A percentile compares a stretch with the other conserved stretches of the same genome.
phyloP scores from a whole-genome alignment of 1,284 basidiomycete species.

The Inonotus hispidus region DNA sequence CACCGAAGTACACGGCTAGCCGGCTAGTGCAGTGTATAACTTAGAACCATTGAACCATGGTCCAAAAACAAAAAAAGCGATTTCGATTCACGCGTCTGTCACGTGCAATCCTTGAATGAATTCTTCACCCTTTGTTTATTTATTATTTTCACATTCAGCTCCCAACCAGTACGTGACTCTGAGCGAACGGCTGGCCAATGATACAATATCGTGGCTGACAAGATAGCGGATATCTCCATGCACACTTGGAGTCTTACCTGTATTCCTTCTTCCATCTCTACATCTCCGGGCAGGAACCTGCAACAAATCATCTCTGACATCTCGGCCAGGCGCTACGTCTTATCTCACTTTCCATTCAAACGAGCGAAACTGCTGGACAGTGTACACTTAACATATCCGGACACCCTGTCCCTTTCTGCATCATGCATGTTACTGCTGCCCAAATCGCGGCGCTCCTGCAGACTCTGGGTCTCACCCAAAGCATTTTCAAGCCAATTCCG shows the following conservation, averaged over 20 bases:
- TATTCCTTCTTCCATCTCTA: background rate
- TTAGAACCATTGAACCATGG: too few species aligned
- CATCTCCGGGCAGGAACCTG: slow-evolving; percentile 10
- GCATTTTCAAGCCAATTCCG: slow-evolving; percentile 35
- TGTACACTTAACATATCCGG: background rate
- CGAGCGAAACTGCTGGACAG: slow-evolving; percentile 8
- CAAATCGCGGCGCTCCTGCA: slow-evolving; percentile 30
- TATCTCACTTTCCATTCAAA: background rate
- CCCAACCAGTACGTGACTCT: background rate
- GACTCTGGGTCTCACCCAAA: slow-evolving; percentile 31
- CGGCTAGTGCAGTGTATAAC: too few species aligned
- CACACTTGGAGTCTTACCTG: background rate
- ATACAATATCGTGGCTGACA: slow-evolving; percentile 1
- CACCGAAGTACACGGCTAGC: too few species aligned
- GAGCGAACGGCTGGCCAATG: background rate
- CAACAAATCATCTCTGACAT: background rate
- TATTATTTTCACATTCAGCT: background rate
- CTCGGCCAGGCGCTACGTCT: slow-evolving; percentile 8
- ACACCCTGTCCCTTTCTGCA: slow-evolving; percentile 6
- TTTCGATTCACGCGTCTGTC: too few species aligned
- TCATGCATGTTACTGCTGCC: slow-evolving; percentile 23
- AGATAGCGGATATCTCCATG: background rate
- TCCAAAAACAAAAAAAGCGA: too few species aligned
- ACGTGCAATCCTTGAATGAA: too few species aligned
- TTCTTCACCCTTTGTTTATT: too few species aligned